phyloP scores from a whole-genome alignment of 768 basidiomycete species.

The Mycena floridula region DNA sequence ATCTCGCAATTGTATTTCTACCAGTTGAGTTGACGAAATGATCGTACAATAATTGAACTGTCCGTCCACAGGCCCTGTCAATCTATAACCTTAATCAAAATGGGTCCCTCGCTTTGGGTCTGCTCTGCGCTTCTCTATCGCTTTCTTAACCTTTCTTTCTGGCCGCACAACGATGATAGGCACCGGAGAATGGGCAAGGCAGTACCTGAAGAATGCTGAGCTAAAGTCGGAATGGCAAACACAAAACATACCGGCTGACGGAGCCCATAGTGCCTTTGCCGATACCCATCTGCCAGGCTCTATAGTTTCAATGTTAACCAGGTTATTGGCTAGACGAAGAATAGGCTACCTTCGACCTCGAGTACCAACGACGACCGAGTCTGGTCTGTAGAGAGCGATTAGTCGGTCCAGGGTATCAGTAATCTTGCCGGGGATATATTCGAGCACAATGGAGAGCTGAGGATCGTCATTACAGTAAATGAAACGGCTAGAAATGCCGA shows the following conservation, averaged over 20 bases:
- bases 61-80: no score
- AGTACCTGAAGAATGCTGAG: slow-evolving; percentile 45
- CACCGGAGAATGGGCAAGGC: slow-evolving; percentile 87
- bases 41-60: no score
- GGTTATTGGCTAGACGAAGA: no score
- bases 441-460: slow-evolving; percentile 84
- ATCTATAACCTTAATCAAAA: no score
- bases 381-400: slow-evolving; percentile 87
- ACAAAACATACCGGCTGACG: slow-evolving; percentile 35
- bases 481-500: background rate
- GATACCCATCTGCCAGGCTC: slow-evolving; percentile 28
- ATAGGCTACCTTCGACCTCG: slow-evolving; percentile 54
- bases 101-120: slow-evolving; percentile 85
- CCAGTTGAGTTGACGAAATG: no score
- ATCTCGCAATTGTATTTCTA: no score
- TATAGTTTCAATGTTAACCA: no score
- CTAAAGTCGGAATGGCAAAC: slow-evolving; percentile 3
- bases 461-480: background rate
- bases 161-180: slow-evolving; percentile 95
- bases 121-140: slow-evolving; percentile 76
- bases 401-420: slow-evolving; percentile 88
- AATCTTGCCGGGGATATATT: slow-evolving; percentile 89
- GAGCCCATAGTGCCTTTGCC: slow-evolving; percentile 34
- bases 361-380: slow-evolving; percentile 90
- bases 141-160: slow-evolving; percentile 80